Evolutionary conservation across 768 basidiomycete genomes (phyloP), one percentile per base, ranked within the genome.

Genomic region (Serendipita indica): DNA sequence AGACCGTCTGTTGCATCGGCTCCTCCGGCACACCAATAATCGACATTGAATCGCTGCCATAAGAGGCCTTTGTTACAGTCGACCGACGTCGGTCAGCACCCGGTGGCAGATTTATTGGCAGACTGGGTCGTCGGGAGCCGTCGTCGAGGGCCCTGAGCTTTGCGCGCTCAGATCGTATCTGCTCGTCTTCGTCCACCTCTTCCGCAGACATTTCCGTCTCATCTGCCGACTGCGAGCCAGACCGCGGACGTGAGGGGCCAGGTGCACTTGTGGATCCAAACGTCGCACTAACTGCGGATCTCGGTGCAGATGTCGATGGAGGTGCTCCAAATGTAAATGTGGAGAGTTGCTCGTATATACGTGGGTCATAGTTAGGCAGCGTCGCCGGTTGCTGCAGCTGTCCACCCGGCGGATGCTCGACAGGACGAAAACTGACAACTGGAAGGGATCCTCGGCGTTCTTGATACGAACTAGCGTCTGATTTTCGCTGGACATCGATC

Each of bases 81-180:
- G 49, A 54, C 30, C 49, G 49, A 18, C 49, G 22, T 25, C 49
- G 22, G 10, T 54, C 49, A 20, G 25, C 25, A n/a, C 49, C 49
- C 7, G 49, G 49, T 25, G 49, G 65, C 20, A 64, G 60, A 54
- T 74, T 74, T 35, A 65, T 69, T 3, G 73, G 73, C 39, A 73
- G 68, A 7, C 74, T 74, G 3, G 73, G 73, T 39, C 73, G 61
- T 27, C 73, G 65, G 7, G 66, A 68, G 30, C 73, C 73, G 39
- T 73, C 73, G 64, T 74, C 73, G 52, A 74, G 72, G 16, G 73
- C 73, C 27, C 73, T 70, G 68, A 74, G 72, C 63, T 74, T 74
- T 3, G 71, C 67, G 37, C 73, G 66, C 46, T 61, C 69, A 35
- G 67, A 57, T n/a, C 60, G 64, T 22, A 68, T 60, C 20, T 62